These are phyloP conservation scores for Nelumbo lutea DNA, from an alignment of 164 flowering plant genomes.

Conservation along the genomic window DNA sequence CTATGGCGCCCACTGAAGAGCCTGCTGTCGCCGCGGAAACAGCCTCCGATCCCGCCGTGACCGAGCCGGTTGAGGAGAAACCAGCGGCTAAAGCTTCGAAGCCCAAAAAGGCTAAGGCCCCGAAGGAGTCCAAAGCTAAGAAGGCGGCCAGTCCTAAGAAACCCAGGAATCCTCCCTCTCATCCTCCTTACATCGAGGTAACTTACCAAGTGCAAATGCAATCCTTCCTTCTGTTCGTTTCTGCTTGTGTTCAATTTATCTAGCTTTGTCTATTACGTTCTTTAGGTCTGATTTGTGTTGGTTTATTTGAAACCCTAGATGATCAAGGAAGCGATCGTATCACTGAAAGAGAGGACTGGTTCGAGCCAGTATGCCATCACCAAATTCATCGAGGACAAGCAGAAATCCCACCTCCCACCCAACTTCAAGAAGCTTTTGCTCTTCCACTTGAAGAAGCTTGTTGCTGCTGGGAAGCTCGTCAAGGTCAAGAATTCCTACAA, in stretches of 20 bases:
- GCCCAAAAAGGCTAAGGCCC: constrained; percentile 15
- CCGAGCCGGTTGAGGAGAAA: constrained; percentile 12
- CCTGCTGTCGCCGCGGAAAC: constrained; percentile 3
- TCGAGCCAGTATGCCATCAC: constrained; percentile 71
- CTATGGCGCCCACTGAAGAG: constrained; percentile 28
- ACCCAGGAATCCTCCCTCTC: constrained; percentile 25
- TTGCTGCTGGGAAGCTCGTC: constrained; percentile 47
- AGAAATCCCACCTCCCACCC: constrained; percentile 35
- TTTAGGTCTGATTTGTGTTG: not conserved
- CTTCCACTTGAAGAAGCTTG: constrained; percentile 50
- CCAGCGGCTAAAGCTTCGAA: constrained; percentile 1
- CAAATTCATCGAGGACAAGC: constrained; percentile 59
- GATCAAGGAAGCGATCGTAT: constrained; percentile 51
- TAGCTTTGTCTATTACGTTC: not conserved
- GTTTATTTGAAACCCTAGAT: constrained; percentile 30
- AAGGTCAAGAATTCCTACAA: constrained; percentile 62
- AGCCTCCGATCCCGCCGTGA: constrained; percentile 6
- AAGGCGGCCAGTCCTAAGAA: constrained; percentile 27
- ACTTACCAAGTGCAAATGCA: not conserved
- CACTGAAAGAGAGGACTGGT: constrained; percentile 69
- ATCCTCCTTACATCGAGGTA: constrained; percentile 58
- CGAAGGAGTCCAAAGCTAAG: constrained; percentile 22
- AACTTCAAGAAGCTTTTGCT: constrained; percentile 48
- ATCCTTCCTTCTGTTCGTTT: not conserved
- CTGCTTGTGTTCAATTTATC: not conserved